Percentiles rank a stretch among this genome's conserved stretches.
Conservation (phyloP, 805 yeast species). For the Yamadazyma takamatsuzukensis region DNA sequence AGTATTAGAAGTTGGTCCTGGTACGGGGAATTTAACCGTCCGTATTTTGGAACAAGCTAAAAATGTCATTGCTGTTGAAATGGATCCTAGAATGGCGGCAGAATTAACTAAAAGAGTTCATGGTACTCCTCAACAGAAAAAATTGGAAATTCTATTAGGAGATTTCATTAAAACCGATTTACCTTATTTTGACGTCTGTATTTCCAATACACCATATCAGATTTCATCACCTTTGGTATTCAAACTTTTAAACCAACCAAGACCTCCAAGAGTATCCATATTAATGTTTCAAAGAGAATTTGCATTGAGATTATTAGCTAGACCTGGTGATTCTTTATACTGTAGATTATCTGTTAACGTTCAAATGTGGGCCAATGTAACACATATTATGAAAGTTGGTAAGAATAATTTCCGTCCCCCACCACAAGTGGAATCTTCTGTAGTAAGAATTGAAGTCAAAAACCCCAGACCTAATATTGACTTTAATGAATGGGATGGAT, state of each 20-base stretch:
- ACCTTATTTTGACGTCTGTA: conserved; percentile 93
- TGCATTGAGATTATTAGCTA: conserved; percentile 86
- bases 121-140: conserved; percentile 91
- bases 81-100: conserved; percentile 99
- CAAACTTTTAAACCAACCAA: conserved; percentile 83
- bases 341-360: conserved; percentile 94
- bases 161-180: conserved; percentile 94
- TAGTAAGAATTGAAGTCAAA: conserved; percentile 89
- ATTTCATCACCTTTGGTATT: conserved; percentile 95
- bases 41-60: conserved; percentile 88
- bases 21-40: conserved; percentile 97
- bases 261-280: conserved; percentile 91
- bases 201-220: conserved; percentile 96
- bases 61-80: conserved; percentile 93
- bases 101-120: conserved; percentile 96
- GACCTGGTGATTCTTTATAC: conserved; percentile 94
- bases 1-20: conserved; percentile 97
- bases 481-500: conserved; percentile 95
- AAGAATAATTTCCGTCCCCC: conserved; percentile 96
- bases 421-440: conserved; percentile 96
- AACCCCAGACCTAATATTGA: conserved; percentile 92
- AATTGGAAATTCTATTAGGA: conserved; percentile 86
- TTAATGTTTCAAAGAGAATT: conserved; percentile 98
- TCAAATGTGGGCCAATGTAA: conserved; percentile 99
- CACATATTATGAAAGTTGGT: conserved; percentile 98